Base-by-base conservation (phyloP, 148 eudicot genomes). In the Cornus kousa region DNA sequence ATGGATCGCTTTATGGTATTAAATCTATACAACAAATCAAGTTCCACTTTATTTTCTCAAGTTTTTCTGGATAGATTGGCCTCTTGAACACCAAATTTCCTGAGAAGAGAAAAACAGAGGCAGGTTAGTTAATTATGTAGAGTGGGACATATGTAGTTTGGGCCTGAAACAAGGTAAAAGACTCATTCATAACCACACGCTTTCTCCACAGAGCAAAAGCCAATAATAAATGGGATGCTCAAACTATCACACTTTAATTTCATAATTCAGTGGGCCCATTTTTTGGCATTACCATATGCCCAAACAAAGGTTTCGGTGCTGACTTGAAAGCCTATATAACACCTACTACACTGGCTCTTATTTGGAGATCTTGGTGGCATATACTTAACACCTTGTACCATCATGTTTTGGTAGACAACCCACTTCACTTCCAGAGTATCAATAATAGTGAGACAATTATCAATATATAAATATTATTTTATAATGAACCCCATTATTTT, bases 271-370 rank as follows among this genome's bases (percentile, higher is more conserved):
- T 16, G 73, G 50, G 73, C 11, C 53, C 50, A 2, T 35, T 16
- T n/a, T 14, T 14, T 70, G 20, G 66, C 9, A n/a, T 57, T 39
- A 32, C 24, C 28, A 5, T 70, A 5, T 14, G 43, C 22, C 46
- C 16, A 33, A 33, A 70, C 20, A 70, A 70, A 70, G 48, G 46
- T 70, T 70, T 70, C 20, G 20, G 73, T 5, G 73, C 28, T 70
- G 73, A 70, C 23, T 19, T 70, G 50, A 40, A 70, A 70, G 53
- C 22, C 50, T 70, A 14, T 19, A 70, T n/a, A 40, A 70, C 73
- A 70, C 73, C 73, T 70, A n/a, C 53, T 37, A 35, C 73, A 70
- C 28, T 70, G 66, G 66, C 66, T 0, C 23, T 62, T 62, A 62
- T 62, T 19, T 62, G 66, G 23, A 62, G 66, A 62, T 19, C 20